Conservation (phyloP, 2,329 filamentous ascomycete genomes). For the Helicocarpus griseus region DNA sequence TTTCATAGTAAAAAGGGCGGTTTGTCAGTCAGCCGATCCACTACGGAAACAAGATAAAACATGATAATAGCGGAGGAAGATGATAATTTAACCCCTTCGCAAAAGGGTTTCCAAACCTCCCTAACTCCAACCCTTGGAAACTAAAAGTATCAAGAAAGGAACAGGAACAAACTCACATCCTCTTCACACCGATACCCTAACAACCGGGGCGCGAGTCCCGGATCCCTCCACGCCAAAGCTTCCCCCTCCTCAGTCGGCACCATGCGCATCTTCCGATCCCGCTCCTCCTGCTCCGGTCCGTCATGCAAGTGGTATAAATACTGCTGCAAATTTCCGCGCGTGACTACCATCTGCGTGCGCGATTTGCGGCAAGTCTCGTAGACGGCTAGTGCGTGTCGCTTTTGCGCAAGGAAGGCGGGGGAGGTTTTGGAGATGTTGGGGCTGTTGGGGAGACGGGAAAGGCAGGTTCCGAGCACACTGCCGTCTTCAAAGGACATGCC, state of each 20-base stretch:
- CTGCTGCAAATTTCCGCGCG: slow-evolving; percentile 52
- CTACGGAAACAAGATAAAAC: too few species aligned
- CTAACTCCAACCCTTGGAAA: too few species aligned
- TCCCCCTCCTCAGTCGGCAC: slow-evolving; percentile 30
- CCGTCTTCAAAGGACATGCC: slow-evolving; percentile 55
- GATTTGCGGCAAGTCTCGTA: slow-evolving; percentile 51
- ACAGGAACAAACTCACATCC: not conserved
- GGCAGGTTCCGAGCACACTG: slow-evolving; percentile 47
- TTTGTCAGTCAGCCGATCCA: too few species aligned
- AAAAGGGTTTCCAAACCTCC: too few species aligned
- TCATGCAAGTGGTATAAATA: slow-evolving; percentile 54
- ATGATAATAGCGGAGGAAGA: too few species aligned
- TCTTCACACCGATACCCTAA: slow-evolving; percentile 27
- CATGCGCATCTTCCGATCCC: slow-evolving; percentile 40
- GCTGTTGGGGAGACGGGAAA: slow-evolving; percentile 35
- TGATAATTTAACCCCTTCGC: too few species aligned
- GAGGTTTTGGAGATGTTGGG: slow-evolving; percentile 22
- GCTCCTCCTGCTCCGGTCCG: slow-evolving; percentile 45
- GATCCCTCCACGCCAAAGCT: slow-evolving; percentile 35
- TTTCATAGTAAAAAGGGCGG: not conserved
- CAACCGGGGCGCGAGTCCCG: slow-evolving; percentile 28
- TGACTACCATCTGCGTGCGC: slow-evolving; percentile 51
- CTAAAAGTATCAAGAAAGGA: not conserved
- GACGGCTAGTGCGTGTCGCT: slow-evolving; percentile 23
- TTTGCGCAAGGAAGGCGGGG: slow-evolving; percentile 22